Conservation (phyloP, 495 filamentous ascomycete species). For the Evansstolkia leycettana region DNA sequence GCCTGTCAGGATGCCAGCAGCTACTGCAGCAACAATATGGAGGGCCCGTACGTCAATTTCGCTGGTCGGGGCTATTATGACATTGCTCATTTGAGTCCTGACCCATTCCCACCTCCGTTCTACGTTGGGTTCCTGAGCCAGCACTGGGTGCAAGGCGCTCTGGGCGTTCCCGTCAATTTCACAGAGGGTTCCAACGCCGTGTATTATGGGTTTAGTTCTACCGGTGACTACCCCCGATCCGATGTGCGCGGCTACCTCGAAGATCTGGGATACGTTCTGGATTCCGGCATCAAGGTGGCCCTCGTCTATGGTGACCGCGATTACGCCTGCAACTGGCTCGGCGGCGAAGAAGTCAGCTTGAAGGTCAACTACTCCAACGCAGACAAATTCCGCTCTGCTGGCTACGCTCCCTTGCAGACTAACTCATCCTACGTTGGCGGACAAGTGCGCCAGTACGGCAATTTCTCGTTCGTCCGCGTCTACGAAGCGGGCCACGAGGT, state of each 20-base stretch:
- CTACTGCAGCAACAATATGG: conserved; percentile 26
- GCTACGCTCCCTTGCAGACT: conserved; percentile 36
- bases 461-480: conserved; percentile 47
- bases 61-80: conserved; percentile 49
- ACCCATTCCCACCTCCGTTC: conserved; percentile 52
- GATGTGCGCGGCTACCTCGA: conserved; percentile 38
- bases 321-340: conserved; percentile 44
- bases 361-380: conserved; percentile 27
- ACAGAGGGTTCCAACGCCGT: conserved; percentile 40
- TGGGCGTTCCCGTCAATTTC: conserved; percentile 58
- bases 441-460: conserved; percentile 43
- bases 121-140: conserved; percentile 55
- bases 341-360: conserved; percentile 31
- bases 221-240: conserved; percentile 31
- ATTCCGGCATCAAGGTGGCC: conserved; percentile 50
- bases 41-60: conserved; percentile 19
- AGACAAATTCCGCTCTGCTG: conserved; percentile 32
- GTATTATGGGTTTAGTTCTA: conserved; percentile 36
- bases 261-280: conserved; percentile 39
- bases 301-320: conserved; percentile 56
- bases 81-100: conserved; percentile 35
- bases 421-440: conserved; percentile 35
- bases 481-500: conserved; percentile 52
- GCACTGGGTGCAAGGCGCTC: conserved; percentile 45
- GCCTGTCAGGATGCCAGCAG: conserved; percentile 24